Evolutionary conservation across 176 grass and related monocot genomes (phyloP).

Genomic region (Hsuehochloa calcarea): DNA sequence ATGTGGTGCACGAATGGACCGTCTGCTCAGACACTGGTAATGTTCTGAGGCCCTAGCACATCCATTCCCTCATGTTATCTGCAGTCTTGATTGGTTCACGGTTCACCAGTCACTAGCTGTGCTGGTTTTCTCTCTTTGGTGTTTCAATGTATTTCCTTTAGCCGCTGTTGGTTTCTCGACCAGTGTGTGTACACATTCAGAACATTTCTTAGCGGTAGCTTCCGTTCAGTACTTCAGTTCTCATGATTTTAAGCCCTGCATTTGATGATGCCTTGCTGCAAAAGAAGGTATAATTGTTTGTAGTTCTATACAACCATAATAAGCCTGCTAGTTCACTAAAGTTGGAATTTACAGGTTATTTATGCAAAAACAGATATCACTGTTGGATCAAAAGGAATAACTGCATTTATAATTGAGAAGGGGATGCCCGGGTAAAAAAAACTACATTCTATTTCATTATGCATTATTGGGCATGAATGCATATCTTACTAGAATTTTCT

Average conservation of each 20-base stretch:
- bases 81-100: neutral
- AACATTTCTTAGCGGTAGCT: neutral
- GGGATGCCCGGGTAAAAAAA: conserved; percentile 82
- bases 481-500: neutral
- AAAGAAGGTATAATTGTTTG: conserved; percentile 8
- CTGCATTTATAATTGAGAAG: conserved; percentile 98
- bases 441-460: neutral
- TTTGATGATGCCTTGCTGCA: conserved; percentile 8
- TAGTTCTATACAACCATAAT: neutral
- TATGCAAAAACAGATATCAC: conserved; percentile 89
- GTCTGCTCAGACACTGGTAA: conserved; percentile 86
- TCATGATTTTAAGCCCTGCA: neutral
- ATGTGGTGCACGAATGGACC: conserved; percentile 99
- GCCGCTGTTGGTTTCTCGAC: neutral
- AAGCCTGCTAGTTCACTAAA: conserved; percentile 17
- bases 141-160: neutral
- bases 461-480: neutral
- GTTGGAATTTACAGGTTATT: conserved; percentile 68
- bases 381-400: conserved; percentile 93
- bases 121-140: conserved; percentile 10
- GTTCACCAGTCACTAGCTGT: neutral
- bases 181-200: neutral
- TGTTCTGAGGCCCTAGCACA: neutral
- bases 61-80: neutral
- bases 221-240: neutral